Evolutionary conservation across 352 stramenopile species (phyloP).

Genomic region (Globisporangium radiosum): DNA sequence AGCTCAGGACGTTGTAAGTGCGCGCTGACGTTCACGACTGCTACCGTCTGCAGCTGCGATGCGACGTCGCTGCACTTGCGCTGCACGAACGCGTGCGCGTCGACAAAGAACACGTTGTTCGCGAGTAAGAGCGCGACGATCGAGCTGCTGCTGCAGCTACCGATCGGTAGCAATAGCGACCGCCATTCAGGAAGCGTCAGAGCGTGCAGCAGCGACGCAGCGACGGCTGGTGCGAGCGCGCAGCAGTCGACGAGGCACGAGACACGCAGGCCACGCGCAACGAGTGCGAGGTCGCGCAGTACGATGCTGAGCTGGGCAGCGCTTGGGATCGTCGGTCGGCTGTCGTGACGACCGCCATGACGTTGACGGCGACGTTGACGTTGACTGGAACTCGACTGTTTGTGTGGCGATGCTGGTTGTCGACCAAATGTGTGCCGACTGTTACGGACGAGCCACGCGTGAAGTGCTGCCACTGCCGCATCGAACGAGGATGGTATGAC

Average conservation of each 20-base stretch:
- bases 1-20: constrained; percentile 11
- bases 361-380: too few species aligned
- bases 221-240: constrained; percentile 17
- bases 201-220: constrained; percentile 16
- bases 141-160: not conserved
- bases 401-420: not conserved
- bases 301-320: constrained; percentile 22
- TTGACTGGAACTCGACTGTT: not conserved
- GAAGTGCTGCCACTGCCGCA: not conserved
- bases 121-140: constrained; percentile 26
- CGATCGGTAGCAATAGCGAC: not conserved
- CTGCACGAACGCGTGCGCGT: constrained; percentile 22
- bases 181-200: constrained; percentile 5
- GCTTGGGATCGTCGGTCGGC: not conserved
- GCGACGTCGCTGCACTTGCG: constrained; percentile 25
- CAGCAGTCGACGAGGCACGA: constrained; percentile 44
- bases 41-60: constrained; percentile 12
- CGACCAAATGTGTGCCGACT: too few species aligned
- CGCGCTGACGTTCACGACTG: constrained; percentile 31
- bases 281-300: constrained; percentile 30
- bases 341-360: not conserved
- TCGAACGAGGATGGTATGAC: too few species aligned
- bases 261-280: constrained; percentile 25
- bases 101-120: constrained; percentile 40
- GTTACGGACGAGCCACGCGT: not conserved